Evolutionary conservation across 108 stramenopile genomes (phyloP), one percentile per base, ranked within the genome.

Genomic region (Schizochytrium sp.): DNA sequence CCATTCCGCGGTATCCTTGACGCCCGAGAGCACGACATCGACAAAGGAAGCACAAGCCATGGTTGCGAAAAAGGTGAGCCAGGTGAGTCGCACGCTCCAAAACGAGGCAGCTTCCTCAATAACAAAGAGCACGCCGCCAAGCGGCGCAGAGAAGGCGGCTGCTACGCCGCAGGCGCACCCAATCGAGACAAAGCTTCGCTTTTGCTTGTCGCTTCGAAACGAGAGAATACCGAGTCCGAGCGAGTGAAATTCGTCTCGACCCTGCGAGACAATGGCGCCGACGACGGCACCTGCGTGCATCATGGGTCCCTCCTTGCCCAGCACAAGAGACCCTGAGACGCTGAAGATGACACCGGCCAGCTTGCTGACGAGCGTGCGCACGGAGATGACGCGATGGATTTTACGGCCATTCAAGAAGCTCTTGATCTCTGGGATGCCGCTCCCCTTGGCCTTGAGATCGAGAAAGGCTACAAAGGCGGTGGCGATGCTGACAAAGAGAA

Each of bases 341-440:
- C 95, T 93, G 76, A 98, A 98, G 21, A 96, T 94, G 5, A 98
- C 97, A 69, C 99, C 98, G 12, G 97, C 69, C 12, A 97, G 97
- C 91, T 98, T 98, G 72, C 97, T 97, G 34, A 98, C 87, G 60
- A 99, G 89, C 5, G 99, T 99, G 91, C 96, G 97, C 92, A 97
- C 91, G 4, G 95, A 93, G 8, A 98, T 96, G 63, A 98, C 93
- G 10, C 96, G 93, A 4, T 96, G 96, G 5, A 98, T 34, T 88
- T 96, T 95, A 60, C 98, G 96, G 41, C 99, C 99, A 88, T 99
- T 99, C 72, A 99, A 92, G 87, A 95, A 98, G 90, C 97, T 96
- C 90, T 99, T 99, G 91, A 99, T 96, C 91, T 99, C 99, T 0
- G 97, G 97, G 76, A 99, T 98, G 51, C 99, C 99, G 5, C 96